Evolutionary conservation across 306 rosid species (phyloP).

Genomic region (Cicer bijugum): DNA sequence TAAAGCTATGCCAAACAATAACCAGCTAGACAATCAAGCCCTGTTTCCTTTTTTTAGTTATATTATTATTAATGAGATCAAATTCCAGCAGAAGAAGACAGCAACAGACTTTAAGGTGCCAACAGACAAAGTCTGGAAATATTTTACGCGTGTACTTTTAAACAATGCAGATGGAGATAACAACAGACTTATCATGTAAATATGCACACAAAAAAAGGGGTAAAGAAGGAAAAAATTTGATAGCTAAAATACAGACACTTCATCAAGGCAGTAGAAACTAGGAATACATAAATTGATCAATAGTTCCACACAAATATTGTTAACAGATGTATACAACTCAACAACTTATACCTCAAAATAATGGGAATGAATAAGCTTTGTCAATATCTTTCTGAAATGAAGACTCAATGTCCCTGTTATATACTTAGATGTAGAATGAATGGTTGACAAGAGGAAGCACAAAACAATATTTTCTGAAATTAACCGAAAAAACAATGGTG

Average conservation of each 20-base stretch:
- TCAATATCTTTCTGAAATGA: constrained; percentile 91
- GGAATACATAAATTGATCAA: constrained; percentile 29
- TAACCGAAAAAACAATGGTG: constrained; percentile 80
- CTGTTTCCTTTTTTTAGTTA: constrained; percentile 2
- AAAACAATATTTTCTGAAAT: constrained; percentile 88
- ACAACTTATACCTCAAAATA: constrained; percentile 82
- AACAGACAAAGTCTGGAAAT: constrained; percentile 1
- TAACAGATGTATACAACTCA: constrained; percentile 28
- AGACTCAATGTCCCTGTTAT: constrained; percentile 91
- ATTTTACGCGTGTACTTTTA: constrained; percentile 8
- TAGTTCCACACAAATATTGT: constrained; percentile 6
- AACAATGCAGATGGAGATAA: not conserved
- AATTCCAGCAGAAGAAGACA: constrained; percentile 17
- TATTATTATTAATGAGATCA: not conserved
- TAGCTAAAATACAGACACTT: constrained; percentile 28
- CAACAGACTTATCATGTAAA: constrained; percentile 12
- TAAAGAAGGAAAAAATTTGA: constrained; percentile 19
- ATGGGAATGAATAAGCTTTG: constrained; percentile 85
- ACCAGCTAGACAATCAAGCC: constrained; percentile 33
- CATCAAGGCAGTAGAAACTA: constrained; percentile 29
- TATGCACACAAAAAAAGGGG: constrained; percentile 1
- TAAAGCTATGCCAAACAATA: constrained; percentile 25
- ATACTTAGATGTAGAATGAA: constrained; percentile 87
- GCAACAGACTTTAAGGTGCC: constrained; percentile 16
- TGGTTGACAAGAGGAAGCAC: constrained; percentile 85